phyloP scores from a whole-genome alignment of 2,329 filamentous ascomycete genomes.

The Chrysoporthe cubensis region DNA sequence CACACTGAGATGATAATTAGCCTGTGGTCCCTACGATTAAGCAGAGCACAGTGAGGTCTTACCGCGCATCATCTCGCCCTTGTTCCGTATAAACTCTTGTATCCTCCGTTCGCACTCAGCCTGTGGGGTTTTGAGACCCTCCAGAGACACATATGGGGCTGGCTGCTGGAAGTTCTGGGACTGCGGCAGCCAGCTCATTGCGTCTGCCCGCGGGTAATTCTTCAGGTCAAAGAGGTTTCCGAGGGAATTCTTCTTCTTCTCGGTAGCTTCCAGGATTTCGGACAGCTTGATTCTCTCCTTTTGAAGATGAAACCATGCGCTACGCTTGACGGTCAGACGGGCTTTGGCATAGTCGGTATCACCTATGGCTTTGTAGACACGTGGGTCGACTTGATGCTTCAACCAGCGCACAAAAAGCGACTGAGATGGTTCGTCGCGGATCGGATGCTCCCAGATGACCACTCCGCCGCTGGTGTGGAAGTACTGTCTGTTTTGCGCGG shows the following conservation, averaged over 20 bases:
- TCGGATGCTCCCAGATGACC: neutral
- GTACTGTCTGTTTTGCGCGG: neutral
- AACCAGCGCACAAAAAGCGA: neutral
- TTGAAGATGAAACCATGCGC: neutral
- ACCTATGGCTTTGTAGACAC: neutral
- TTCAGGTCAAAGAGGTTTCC: neutral
- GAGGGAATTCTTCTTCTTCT: neutral
- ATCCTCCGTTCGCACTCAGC: neutral
- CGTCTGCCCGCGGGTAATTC: neutral
- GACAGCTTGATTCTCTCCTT: neutral
- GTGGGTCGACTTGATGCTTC: slow-evolving; percentile 2
- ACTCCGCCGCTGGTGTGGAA: neutral
- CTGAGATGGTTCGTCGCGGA: neutral
- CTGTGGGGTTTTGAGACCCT: neutral
- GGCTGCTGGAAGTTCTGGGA: neutral
- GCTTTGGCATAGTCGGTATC: neutral
- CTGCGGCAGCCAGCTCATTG: neutral
- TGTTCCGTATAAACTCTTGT: neutral
- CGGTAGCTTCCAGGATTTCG: neutral
- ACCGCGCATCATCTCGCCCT: neutral
- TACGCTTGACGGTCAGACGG: neutral
- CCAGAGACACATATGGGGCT: neutral
- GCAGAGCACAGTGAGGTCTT: neutral
- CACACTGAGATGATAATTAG: neutral
- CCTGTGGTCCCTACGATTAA: neutral